phyloP scores from a whole-genome alignment of 306 rosid species.

The Arachis stenosperma region DNA sequence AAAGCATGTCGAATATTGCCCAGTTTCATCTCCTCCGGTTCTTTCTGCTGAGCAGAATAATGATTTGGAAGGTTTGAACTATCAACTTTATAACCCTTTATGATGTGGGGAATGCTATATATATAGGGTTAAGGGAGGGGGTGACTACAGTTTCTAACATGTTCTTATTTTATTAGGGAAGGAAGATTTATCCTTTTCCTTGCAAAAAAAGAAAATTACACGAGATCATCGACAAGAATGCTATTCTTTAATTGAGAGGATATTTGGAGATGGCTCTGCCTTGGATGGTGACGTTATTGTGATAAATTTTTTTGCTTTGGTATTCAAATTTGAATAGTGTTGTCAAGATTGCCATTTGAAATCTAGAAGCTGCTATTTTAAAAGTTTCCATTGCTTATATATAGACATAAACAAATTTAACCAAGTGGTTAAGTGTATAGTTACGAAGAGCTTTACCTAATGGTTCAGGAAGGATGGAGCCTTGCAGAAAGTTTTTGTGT shows the following conservation, averaged over 20 bases:
- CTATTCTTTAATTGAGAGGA: conserved; percentile 57
- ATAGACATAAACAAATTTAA: conserved; percentile 24
- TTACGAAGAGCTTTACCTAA: conserved; percentile 38
- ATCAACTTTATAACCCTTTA: conserved; percentile 34
- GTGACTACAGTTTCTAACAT: conserved; percentile 23
- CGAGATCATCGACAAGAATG: conserved; percentile 65
- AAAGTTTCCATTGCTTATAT: conserved; percentile 7
- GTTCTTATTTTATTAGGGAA: conserved; percentile 51
- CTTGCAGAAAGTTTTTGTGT: conserved; percentile 69
- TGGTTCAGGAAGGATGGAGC: conserved; percentile 91
- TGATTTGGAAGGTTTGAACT: conserved; percentile 54
- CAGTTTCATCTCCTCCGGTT: conserved; percentile 77
- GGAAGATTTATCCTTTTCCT: conserved; percentile 50
- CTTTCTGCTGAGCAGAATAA: conserved; percentile 54
- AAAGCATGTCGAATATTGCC: conserved; percentile 55
- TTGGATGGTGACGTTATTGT: conserved; percentile 70
- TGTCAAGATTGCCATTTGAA: conserved; percentile 8
- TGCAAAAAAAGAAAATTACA: conserved; percentile 56
- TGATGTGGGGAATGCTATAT: neutral
- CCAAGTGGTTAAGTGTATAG: conserved; percentile 1
- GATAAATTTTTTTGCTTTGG: conserved; percentile 87
- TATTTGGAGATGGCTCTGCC: conserved; percentile 65
- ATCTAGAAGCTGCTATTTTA: conserved; percentile 14
- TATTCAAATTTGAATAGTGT: conserved; percentile 34
- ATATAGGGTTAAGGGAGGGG: neutral